Base-by-base conservation (phyloP, 1,284 basidiomycete species). In the Ustilago tritici region DNA sequence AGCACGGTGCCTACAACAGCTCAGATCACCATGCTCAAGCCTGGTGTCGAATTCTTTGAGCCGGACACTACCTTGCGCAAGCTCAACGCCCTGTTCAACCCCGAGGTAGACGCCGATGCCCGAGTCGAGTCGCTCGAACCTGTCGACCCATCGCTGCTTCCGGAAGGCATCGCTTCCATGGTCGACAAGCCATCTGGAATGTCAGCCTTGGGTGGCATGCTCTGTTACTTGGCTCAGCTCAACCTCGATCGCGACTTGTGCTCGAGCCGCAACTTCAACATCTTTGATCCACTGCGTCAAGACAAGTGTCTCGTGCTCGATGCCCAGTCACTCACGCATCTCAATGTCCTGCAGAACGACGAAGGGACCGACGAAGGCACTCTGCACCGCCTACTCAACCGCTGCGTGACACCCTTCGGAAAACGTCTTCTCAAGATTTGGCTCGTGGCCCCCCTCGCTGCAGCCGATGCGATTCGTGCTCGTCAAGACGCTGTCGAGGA, bases 341-440 rank as follows among this genome's bases (percentile, higher is more conserved):
- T 86, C 52, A 84, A 84, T 47, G 83, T 86, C 11, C 65, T 86
- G 41, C 74, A 81, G 59, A 86, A 86, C 66, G 84, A 86, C 57
- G 76, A 84, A 59, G 84, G 84, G 23, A 79, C 81, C 14, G 82
- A 82, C 40, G 73, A 76, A 54, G 84, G 84, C 41, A 86, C 84
- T 14, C 77, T 86, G 47, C 82, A 82, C 46, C 76, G 78, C 43
- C 70, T 86, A 55, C 80, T 86, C 63, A 86, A 85, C 61, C 84
- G 84, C 35, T 84, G 83, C 70, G 70, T 82, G 15, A 86, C 84
- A 11, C 84, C 84, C 2, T 85, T 82, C 55, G 84, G 84, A 35
- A 85, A 85, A 61, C 80, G 84, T 38, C 81, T 86, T 28, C 84
- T 86, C 79, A 83, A 82, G 53, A 75, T 79, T 32, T 86, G 84